These are phyloP conservation scores for Nakazawaea wickerhamii DNA, from an alignment of 805 yeast species.

Conservation along the genomic window DNA sequence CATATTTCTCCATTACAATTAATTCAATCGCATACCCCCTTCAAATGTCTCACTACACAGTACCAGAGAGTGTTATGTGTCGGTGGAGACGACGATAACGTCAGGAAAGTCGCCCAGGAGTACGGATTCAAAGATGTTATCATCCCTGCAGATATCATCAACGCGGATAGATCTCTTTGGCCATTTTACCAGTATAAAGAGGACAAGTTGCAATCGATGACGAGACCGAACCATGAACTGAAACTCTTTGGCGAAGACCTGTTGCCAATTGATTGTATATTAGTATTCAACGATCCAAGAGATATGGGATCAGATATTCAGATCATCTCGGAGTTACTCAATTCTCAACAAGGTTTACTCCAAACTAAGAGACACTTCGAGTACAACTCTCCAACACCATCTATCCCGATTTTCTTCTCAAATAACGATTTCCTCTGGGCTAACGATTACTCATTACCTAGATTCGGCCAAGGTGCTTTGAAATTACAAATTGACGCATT, in stretches of 20 bases:
- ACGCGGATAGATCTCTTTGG: slow-evolving; percentile 51
- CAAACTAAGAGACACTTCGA: slow-evolving; percentile 49
- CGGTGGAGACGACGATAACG: slow-evolving; percentile 71
- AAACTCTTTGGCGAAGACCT: slow-evolving; percentile 23
- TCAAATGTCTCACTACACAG: slow-evolving; percentile 49
- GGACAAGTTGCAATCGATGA: slow-evolving; percentile 39
- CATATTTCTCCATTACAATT: slow-evolving; percentile 57
- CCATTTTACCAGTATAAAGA: slow-evolving; percentile 59
- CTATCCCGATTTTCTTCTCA: slow-evolving; percentile 71
- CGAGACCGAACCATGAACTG: slow-evolving; percentile 25
- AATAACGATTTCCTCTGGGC: slow-evolving; percentile 88
- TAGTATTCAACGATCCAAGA: slow-evolving; percentile 85
- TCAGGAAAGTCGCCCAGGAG: slow-evolving; percentile 64
- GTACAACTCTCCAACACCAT: slow-evolving; percentile 33
- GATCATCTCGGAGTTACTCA: slow-evolving; percentile 64
- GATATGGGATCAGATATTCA: slow-evolving; percentile 86
- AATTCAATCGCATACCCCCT: slow-evolving; percentile 86
- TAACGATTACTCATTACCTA: slow-evolving; percentile 66
- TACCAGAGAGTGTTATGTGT: slow-evolving; percentile 67
- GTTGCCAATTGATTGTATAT: slow-evolving; percentile 61
- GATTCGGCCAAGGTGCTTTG: slow-evolving; percentile 92
- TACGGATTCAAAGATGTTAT: slow-evolving; percentile 79
- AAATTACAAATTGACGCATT: slow-evolving; percentile 56
- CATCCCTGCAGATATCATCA: slow-evolving; percentile 66
- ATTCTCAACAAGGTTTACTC: slow-evolving; percentile 53